phyloP scores from a whole-genome alignment of 139 green algal genomes.

The Picochlorum sp. region DNA sequence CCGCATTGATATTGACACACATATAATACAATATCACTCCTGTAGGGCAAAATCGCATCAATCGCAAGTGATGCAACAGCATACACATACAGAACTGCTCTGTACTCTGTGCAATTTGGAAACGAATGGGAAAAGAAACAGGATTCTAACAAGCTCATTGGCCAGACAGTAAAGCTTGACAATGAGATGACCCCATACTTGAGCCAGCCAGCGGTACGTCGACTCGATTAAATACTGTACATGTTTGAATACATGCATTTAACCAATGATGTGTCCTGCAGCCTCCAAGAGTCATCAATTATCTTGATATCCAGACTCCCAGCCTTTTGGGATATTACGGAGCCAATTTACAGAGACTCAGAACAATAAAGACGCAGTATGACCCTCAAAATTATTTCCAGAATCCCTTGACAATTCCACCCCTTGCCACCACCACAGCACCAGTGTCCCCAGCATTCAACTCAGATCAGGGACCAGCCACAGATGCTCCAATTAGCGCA shows the following conservation, averaged over 20 bases:
- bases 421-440: no score
- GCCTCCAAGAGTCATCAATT: conserved; percentile 2
- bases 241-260: no score
- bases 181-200: neutral
- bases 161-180: neutral
- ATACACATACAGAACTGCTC: neutral
- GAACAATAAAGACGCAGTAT: neutral
- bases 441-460: no score
- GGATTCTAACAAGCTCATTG: neutral
- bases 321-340: neutral
- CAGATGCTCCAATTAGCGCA: no score
- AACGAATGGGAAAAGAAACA: neutral
- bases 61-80: neutral
- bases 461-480: no score
- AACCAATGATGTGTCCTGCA: neutral
- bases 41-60: neutral
- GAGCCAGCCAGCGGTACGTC: no score
- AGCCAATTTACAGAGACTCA: neutral
- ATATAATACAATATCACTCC: no score
- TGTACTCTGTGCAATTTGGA: neutral
- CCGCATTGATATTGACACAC: no score
- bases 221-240: no score
- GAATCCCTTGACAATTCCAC: conserved; percentile 1
- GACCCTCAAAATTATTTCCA: neutral
- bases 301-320: neutral